A percentile compares a stretch with the other conserved stretches of the same genome.
These are phyloP conservation scores for Xylariaceae sp. DNA, from an alignment of 2,329 filamentous ascomycete species.

Conservation along the genomic window DNA sequence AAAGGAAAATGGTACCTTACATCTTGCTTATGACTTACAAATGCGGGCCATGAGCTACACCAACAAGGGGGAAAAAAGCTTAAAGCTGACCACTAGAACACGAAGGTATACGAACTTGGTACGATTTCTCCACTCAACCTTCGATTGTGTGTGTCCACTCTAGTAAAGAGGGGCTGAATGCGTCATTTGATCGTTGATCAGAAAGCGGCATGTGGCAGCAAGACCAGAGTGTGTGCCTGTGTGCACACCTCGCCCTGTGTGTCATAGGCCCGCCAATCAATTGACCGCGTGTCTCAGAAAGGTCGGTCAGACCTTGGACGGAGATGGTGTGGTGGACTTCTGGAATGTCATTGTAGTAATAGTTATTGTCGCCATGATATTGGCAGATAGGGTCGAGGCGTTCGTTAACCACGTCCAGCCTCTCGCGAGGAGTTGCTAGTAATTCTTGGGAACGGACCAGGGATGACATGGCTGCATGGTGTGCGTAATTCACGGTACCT, in stretches of 20 bases:
- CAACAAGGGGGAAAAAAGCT: not conserved
- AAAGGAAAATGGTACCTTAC: constrained; percentile 29
- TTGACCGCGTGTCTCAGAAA: constrained; percentile 28
- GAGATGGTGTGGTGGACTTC: constrained; percentile 11
- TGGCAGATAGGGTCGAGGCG: too few species aligned
- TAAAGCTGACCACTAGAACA: not conserved
- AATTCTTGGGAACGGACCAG: not conserved
- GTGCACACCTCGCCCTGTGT: not conserved
- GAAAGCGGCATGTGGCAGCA: constrained; percentile 23
- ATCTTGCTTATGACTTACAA: constrained; percentile 13
- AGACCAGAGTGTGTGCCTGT: constrained; percentile 15
- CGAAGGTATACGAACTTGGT: not conserved
- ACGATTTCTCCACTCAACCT: constrained; percentile 6
- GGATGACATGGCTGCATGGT: not conserved
- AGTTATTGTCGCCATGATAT: too few species aligned
- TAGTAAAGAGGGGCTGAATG: constrained; percentile 14
- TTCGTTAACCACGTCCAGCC: not conserved
- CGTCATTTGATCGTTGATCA: constrained; percentile 32
- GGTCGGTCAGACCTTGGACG: constrained; percentile 25
- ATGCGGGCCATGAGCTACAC: constrained; percentile 1
- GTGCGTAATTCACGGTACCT: too few species aligned
- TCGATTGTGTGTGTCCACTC: constrained; percentile 2
- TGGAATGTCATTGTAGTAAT: not conserved
- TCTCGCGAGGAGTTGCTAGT: not conserved
- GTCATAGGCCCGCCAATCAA: constrained; percentile 31